A percentile compares a stretch with the other conserved stretches of the same genome.
These are phyloP conservation scores for Acanthamoeba quina DNA, from an alignment of 208 protist genomes.

Conservation along the genomic window DNA sequence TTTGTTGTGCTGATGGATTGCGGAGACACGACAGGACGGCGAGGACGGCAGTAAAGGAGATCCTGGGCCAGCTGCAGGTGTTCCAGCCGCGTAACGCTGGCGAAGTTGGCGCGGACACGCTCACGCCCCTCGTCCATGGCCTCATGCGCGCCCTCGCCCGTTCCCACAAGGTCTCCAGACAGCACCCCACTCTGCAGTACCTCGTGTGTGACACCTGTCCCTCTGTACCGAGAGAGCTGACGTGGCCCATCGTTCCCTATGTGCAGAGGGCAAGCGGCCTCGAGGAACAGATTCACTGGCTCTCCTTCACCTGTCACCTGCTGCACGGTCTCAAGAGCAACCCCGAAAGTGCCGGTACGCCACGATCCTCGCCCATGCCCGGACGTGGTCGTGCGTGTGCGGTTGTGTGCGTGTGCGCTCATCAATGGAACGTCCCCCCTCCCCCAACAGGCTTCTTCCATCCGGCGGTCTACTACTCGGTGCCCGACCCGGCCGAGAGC, in stretches of 20 bases:
- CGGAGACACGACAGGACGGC: not conserved
- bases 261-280: constrained; percentile 18
- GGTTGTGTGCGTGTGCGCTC: too few species aligned
- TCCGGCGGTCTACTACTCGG: constrained; percentile 22
- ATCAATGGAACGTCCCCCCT: too few species aligned
- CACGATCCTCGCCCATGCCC: not conserved
- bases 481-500: not conserved
- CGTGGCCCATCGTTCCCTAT: too few species aligned
- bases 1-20: not conserved
- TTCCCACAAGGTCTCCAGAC: not conserved
- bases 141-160: not conserved
- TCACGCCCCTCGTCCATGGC: not conserved
- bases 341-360: not conserved
- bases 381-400: too few species aligned
- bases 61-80: not conserved
- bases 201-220: too few species aligned
- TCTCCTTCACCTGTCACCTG: constrained; percentile 7
- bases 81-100: not conserved
- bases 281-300: constrained; percentile 38
- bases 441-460: constrained; percentile 6
- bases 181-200: too few species aligned
- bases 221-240: not conserved
- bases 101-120: not conserved
- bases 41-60: not conserved
- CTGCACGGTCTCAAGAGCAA: constrained; percentile 9